Percentiles rank a stretch among this genome's conserved stretches.
Evolutionary conservation across 352 stramenopile genomes (phyloP).

Genomic region (Pythium chondricola): DNA sequence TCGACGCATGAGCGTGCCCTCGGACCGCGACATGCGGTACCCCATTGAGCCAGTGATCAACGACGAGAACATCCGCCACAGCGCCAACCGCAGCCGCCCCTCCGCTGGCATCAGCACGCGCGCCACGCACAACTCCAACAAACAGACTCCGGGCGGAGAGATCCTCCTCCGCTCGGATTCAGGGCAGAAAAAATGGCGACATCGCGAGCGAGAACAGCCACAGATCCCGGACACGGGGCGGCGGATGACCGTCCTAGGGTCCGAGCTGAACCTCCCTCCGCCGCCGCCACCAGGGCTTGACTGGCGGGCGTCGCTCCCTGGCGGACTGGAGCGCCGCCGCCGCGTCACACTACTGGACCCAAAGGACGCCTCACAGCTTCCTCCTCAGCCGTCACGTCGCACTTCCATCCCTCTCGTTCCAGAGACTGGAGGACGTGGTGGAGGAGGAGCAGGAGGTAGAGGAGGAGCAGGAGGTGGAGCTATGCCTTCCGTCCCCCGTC

Average conservation of each 20-base stretch:
- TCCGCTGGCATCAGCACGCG: conserved; percentile 1
- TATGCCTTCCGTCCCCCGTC: too few species aligned
- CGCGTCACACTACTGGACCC: too few species aligned
- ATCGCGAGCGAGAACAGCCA: conserved; percentile 9
- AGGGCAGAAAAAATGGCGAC: conserved; percentile 11
- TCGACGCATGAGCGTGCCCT: background rate
- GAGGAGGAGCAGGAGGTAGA: too few species aligned
- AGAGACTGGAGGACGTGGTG: too few species aligned
- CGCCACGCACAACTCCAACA: conserved; percentile 8
- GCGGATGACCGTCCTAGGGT: conserved; percentile 13
- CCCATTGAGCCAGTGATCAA: background rate
- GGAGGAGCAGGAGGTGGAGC: too few species aligned
- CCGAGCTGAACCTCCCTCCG: conserved; percentile 2
- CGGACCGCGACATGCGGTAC: background rate
- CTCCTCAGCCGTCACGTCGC: too few species aligned
- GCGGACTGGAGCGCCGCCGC: too few species aligned
- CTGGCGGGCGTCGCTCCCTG: too few species aligned
- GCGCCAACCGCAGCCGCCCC: too few species aligned
- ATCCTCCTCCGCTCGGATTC: conserved; percentile 20
- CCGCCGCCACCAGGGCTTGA: conserved; percentile 1
- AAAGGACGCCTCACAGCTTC: too few species aligned
- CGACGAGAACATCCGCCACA: conserved; percentile 9
- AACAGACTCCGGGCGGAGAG: conserved; percentile 4
- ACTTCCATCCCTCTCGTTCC: too few species aligned
- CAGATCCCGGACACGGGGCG: background rate